Base-by-base conservation (phyloP, 768 basidiomycete species). In the Lentinus tigrinus region DNA sequence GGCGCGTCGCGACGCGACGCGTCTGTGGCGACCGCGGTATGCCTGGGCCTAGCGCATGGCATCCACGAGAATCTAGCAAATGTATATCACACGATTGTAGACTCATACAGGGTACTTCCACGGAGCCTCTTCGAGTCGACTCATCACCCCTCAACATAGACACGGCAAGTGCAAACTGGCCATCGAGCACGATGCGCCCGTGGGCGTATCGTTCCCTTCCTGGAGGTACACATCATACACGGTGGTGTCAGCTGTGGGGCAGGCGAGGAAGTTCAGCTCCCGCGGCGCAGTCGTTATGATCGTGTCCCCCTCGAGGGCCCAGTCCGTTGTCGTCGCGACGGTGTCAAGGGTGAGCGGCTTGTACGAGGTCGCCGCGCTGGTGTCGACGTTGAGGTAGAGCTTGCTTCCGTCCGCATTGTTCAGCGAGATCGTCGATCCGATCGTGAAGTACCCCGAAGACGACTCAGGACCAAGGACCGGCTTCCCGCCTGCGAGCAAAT, bases 241-340 rank as follows among this genome's bases (percentile, higher is more conserved):
- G 10, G 70, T 71, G 4, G 77, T 46, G 28, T 72, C 71, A 60
- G 65, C 77, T 24, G 78, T 78, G 16, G 77, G 63, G 64, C 82
- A 84, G 8, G 79, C 81, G 24, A 83, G 67, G 71, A 83, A 85
- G 67, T 83, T 84, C 52, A 82, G 74, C 67, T 81, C 77, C 36
- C 80, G 70, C 21, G 80, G 82, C 56, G 65, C 69, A 5, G 78
- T 81, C 24, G 77, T 82, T 65, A 85, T 81, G 65, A 84, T 83
- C 14, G 83, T 82, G 61, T 85, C 83, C 11, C 82, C 82, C 67
- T 83, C 81, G 37, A 85, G 74, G 36, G 75, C 80, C 82, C 83
- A 84, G 63, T 81, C 74, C 7, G 78, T 80, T 19, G 82, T 83
- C 4, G 71, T 75, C 13, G 82, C 79, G 0, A 78, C 75, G 2